Percentiles rank a stretch among this genome's conserved stretches.
Evolutionary conservation across 2,329 filamentous ascomycete genomes (phyloP).

Genomic region (Pseudopithomyces chartarum): DNA sequence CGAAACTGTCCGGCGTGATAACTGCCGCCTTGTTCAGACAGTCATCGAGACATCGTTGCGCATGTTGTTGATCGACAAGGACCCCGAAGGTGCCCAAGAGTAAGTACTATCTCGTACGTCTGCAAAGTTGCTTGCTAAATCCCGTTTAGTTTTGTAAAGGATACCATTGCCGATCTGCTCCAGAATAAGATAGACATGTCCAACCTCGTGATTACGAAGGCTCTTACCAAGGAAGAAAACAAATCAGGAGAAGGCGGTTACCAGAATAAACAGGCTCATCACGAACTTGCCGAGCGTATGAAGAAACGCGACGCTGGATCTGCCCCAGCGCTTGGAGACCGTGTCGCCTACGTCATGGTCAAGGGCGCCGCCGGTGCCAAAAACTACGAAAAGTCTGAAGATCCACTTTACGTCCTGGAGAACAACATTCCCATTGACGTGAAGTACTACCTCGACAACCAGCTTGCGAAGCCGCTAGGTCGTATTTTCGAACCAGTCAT

Average conservation of each 20-base stretch:
- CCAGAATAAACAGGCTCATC: conserved; percentile 90
- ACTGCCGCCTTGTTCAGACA: conserved; percentile 92
- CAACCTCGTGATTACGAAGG: conserved; percentile 98
- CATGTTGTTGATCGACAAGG: conserved; percentile 93
- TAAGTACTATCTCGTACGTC: conserved; percentile 56
- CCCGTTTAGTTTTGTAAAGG: conserved; percentile 80
- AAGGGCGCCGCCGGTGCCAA: conserved; percentile 87
- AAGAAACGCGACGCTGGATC: conserved; percentile 95
- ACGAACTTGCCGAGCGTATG: conserved; percentile 95
- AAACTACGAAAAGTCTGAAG: conserved; percentile 96
- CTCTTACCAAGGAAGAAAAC: conserved; percentile 72
- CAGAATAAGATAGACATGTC: conserved; percentile 99
- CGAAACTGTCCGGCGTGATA: conserved; percentile 95
- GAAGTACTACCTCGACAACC: conserved; percentile 98
- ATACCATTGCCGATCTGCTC: conserved; percentile 90
- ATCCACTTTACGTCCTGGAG: conserved; percentile 95
- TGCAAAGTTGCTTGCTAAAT: conserved; percentile 44
- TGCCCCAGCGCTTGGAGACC: conserved; percentile 88
- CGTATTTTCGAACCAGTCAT: conserved; percentile 98
- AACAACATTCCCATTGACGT: conserved; percentile 98
- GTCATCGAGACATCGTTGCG: conserved; percentile 96
- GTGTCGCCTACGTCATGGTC: conserved; percentile 97
- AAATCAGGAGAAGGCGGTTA: conserved; percentile 59
- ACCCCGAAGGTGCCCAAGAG: conserved; percentile 90
- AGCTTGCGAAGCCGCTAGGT: conserved; percentile 89